Conservation (phyloP, 345 rosid species). For the thale cress (Arabidopsis thaliana) region DNA sequence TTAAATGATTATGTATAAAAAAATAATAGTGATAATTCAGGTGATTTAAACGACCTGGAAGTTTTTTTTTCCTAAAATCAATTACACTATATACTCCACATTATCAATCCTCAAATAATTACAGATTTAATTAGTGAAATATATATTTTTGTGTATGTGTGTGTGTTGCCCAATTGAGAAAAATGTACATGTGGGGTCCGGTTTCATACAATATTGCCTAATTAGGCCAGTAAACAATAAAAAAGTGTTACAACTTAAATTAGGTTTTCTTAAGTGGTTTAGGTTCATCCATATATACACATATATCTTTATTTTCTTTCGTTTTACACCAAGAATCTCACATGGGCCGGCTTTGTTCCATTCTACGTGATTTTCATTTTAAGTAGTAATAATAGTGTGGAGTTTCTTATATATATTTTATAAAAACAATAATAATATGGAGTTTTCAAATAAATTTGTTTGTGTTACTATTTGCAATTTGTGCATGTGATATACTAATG, state of each 20-base stretch:
- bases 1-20: neutral
- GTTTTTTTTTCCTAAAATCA: neutral
- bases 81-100: no score
- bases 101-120: neutral
- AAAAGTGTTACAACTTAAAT: conserved; percentile 35
- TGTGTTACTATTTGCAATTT: neutral
- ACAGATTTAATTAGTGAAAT: neutral
- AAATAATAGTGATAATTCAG: neutral
- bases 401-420: neutral
- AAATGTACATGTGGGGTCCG: conserved; percentile 32
- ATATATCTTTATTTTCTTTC: conserved; percentile 9
- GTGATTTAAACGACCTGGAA: neutral
- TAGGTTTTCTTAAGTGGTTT: conserved; percentile 44
- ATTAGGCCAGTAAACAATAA: conserved; percentile 41
- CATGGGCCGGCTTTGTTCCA: conserved; percentile 35
- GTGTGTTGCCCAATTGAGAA: neutral
- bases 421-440: neutral
- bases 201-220: conserved; percentile 16
- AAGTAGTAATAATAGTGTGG: neutral
- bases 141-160: neutral
- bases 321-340: conserved; percentile 31
- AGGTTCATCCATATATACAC: conserved; percentile 32
- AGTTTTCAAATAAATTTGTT: neutral
- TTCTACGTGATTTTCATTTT: conserved; percentile 16
- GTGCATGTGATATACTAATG: conserved; percentile 22